phyloP scores from a whole-genome alignment of 2,329 filamentous ascomycete species.

The Macroventuria anomochaeta region DNA sequence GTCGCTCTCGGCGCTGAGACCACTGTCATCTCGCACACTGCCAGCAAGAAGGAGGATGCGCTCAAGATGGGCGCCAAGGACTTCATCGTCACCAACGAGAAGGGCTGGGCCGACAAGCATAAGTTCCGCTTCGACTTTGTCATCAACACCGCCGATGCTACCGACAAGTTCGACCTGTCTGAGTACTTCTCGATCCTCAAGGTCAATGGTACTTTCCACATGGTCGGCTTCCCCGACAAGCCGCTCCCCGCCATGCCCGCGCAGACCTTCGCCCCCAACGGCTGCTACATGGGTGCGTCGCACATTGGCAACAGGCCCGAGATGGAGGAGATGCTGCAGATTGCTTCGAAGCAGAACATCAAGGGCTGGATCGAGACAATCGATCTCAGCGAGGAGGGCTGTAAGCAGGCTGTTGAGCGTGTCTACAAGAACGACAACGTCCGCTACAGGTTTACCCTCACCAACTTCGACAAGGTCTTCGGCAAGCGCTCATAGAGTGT shows the following conservation, averaged over 20 bases:
- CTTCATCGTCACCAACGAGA: constrained; percentile 64
- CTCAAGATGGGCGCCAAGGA: constrained; percentile 65
- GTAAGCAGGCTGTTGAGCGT: constrained; percentile 72
- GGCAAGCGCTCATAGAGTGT: constrained; percentile 53
- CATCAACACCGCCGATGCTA: constrained; percentile 75
- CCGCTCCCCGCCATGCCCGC: constrained; percentile 73
- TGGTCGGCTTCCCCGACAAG: constrained; percentile 79
- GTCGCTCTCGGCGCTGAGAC: constrained; percentile 65
- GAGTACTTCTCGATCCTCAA: constrained; percentile 81
- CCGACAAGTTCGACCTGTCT: constrained; percentile 70
- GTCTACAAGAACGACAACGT: constrained; percentile 73
- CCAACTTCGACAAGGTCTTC: constrained; percentile 71
- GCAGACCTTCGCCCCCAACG: constrained; percentile 77
- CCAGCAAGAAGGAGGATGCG: constrained; percentile 66
- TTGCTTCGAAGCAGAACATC: constrained; percentile 59
- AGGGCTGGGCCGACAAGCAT: constrained; percentile 64
- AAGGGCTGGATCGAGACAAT: constrained; percentile 68
- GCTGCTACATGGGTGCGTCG: constrained; percentile 61
- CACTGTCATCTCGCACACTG: constrained; percentile 66
- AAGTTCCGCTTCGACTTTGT: constrained; percentile 75
- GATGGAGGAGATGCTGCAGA: constrained; percentile 60
- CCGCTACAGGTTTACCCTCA: constrained; percentile 74
- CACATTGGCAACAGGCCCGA: constrained; percentile 59
- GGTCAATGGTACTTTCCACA: constrained; percentile 81
- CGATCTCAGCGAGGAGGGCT: constrained; percentile 72